Base-by-base conservation (phyloP, 768 basidiomycete genomes). In the Neoboletus subvelutipes region DNA sequence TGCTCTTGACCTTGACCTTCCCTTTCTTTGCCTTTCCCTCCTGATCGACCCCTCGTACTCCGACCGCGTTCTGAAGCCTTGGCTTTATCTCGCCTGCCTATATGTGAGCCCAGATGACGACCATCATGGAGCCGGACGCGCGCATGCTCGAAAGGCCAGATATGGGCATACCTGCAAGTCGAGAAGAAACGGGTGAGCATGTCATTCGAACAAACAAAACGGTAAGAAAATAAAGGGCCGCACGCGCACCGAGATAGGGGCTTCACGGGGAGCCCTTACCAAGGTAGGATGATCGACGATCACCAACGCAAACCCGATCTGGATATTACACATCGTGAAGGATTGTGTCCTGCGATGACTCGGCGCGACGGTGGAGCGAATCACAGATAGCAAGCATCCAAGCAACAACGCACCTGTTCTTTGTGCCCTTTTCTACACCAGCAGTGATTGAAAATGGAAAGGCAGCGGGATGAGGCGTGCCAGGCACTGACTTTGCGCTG, bases 111-210 rank as follows among this genome's bases (percentile, higher is more conserved):
- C 45, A 61, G 70, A 64, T 58, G 68, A 66, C 57, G 80, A 76
- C 51, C 58, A 43, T 72, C 72, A 24, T 72, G 72, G 10, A 98
- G 77, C 46, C 87, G 81, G 5, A 98, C 94, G 39, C 96, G 87
- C 22, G 95, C 89, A 66, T 95, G 93, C 67, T 96, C 94, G 61
- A 94, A 98, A 0, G 96, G 96, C 92, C 94, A 98, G 55, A 98
- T 97, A 69, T 98, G 90, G 57, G 89, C 87, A 75, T 97, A 98
- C 59, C 93, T 94, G 60, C 18, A 28, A 31, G 40, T 28, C 26
- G 28, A 41, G 28, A 28, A 8, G 50, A 49, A 36, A 50, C 5
- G 22, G 17, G 53, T 62, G 43, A 67, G 60, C 26, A 26, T 3
- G 26, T 34, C 11, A 6, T 57, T 55, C 37, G 10, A 39, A 45